Evolutionary conservation across 1,139 yeast species (phyloP), one percentile per base, ranked within the genome.

Genomic region (Starmera stellimalicola): DNA sequence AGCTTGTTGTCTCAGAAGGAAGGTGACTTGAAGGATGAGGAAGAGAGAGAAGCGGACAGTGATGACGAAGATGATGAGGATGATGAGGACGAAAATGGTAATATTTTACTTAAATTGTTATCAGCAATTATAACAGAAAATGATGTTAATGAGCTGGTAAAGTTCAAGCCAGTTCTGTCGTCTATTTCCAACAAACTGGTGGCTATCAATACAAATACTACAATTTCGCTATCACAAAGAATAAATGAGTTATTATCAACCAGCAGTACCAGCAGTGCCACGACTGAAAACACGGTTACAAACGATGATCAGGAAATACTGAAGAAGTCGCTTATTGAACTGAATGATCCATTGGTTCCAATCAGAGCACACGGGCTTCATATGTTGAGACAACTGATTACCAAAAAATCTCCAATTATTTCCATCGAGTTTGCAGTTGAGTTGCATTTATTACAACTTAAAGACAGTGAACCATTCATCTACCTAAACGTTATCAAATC

Each of bases 401-500:
- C 63, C 24, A 53, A 57, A 14, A 62, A 61, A 27, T 70, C 82
- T 26, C 55, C 62, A 1, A 72, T 71, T 0, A 55, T 87, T 6
- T 55, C 75, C 0, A 35, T 72, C 9, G 71, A 68, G 12, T 69
- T 70, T 36, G 85, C 72, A 0, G 55, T 83, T 26, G 65, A 71
- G 20, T 57, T 85, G 14, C 83, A 82, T 50, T 50, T 83, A 29
- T 60, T 66, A 2, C 85, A 81, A 44, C 57, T 91, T 33, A 68
- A 70, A 35, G 94, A 85, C 47, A 68, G 75, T 0, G 98, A 91
- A 41, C 94, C 97, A 0, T 91, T 77, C 52, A 73, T 91, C 14
- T 91, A 84, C 52, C 55, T 91, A 36, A 88, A 83, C 50, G 82
- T 80, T 0, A 82, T 91, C 40, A 85, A 82, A 47, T 88, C 94